Percentiles rank a stretch among this genome's conserved stretches.
phyloP scores from a whole-genome alignment of 1,139 yeast species.

The Saccharomyces hybrid region DNA sequence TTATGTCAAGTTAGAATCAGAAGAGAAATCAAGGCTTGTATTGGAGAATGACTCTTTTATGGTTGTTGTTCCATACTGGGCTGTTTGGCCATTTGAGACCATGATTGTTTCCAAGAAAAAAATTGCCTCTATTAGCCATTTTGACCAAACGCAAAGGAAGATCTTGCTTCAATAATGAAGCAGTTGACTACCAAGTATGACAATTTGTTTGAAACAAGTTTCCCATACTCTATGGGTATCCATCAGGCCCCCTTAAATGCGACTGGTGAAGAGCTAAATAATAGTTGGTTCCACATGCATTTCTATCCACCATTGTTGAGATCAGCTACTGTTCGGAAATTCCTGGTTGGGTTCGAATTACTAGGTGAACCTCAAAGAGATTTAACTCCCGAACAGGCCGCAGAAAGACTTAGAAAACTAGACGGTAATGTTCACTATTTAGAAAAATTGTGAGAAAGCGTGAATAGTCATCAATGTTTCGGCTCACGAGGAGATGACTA shows the following conservation, averaged over 20 bases:
- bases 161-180: constrained; percentile 51
- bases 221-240: constrained; percentile 77
- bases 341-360: constrained; percentile 72
- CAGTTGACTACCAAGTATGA: constrained; percentile 59
- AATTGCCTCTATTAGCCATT: constrained; percentile 45
- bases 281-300: constrained; percentile 68
- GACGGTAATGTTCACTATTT: constrained; percentile 30
- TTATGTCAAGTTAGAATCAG: constrained; percentile 53
- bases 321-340: constrained; percentile 68
- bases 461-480: not conserved
- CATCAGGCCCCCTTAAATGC: constrained; percentile 60
- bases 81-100: constrained; percentile 76
- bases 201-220: constrained; percentile 59
- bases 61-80: constrained; percentile 79
- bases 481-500: not conserved
- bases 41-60: constrained; percentile 55
- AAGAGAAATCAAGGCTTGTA: constrained; percentile 47
- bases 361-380: constrained; percentile 76
- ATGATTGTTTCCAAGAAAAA: constrained; percentile 52
- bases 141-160: constrained; percentile 43
- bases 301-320: constrained; percentile 73
- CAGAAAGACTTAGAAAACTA: constrained; percentile 45
- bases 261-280: constrained; percentile 35
- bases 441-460: constrained; percentile 52
- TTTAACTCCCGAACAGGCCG: constrained; percentile 70